Evolutionary conservation across 345 rosid genomes (phyloP).

Genomic region (Mallotus nudiflorus): DNA sequence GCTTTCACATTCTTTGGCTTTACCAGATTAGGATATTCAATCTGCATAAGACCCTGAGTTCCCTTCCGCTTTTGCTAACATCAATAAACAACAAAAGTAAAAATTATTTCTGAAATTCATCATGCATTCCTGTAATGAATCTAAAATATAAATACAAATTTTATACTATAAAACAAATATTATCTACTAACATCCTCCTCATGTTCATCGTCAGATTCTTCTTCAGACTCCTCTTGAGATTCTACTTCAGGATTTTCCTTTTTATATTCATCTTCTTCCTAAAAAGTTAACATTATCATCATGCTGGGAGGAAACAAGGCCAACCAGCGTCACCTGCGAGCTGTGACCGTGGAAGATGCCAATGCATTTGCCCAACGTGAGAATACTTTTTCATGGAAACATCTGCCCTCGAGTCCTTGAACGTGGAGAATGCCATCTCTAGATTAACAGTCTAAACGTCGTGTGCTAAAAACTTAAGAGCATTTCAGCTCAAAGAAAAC

Average conservation of each 20-base stretch:
- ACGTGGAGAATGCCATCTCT: slow-evolving; percentile 26
- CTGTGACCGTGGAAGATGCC: slow-evolving; percentile 26
- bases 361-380: slow-evolving; percentile 30
- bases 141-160: background rate
- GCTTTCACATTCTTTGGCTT: slow-evolving; percentile 75
- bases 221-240: slow-evolving; percentile 67
- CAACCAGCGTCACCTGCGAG: slow-evolving; percentile 35
- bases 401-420: slow-evolving; percentile 35
- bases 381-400: slow-evolving; percentile 37
- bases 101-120: background rate
- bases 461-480: background rate
- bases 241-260: slow-evolving; percentile 51
- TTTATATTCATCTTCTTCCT: slow-evolving; percentile 61
- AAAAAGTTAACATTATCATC: slow-evolving; percentile 32
- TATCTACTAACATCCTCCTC: slow-evolving; percentile 48
- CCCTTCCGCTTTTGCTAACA: slow-evolving; percentile 74
- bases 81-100: background rate
- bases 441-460: background rate
- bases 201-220: slow-evolving; percentile 38
- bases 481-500: background rate
- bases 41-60: slow-evolving; percentile 70
- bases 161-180: background rate
- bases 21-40: slow-evolving; percentile 78
- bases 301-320: slow-evolving; percentile 40
- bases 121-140: background rate